Conservation (phyloP, 75 land plant species). For the Sequoia sempervirens region DNA sequence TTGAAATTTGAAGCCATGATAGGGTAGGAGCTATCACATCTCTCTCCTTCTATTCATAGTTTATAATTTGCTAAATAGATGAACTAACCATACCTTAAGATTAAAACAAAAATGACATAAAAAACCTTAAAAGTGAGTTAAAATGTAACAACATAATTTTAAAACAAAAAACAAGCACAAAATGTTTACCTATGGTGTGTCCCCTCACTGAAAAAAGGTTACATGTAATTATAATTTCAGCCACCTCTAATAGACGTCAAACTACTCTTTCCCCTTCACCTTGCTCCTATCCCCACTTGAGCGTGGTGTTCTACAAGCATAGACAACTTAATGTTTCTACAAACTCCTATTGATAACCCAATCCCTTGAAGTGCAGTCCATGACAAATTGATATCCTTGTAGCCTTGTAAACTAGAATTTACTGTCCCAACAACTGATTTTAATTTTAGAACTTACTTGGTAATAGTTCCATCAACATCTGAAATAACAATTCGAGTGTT, state of each 20-base stretch:
- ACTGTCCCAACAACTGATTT: background rate
- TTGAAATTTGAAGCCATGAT: no score
- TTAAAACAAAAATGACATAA: no score
- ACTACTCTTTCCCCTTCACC: background rate
- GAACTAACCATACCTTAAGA: background rate
- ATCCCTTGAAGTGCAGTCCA: background rate
- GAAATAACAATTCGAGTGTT: conserved; percentile 46
- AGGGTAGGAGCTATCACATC: no score
- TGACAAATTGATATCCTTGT: background rate
- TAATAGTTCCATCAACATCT: conserved; percentile 55
- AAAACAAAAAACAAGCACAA: background rate
- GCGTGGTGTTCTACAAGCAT: background rate
- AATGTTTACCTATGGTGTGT: background rate
- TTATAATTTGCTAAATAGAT: no score
- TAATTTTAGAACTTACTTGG: conserved; percentile 24
- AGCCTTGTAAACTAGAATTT: background rate
- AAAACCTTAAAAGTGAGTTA: no score
- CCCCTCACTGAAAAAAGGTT: no score
- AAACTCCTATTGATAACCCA: background rate
- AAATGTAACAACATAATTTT: no score
- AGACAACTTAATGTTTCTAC: background rate
- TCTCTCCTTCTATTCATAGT: no score
- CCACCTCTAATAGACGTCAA: background rate
- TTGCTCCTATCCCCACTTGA: background rate
- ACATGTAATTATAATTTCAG: background rate